Base-by-base conservation (phyloP, 2,329 filamentous ascomycete genomes). In the Calonectria pteridis region DNA sequence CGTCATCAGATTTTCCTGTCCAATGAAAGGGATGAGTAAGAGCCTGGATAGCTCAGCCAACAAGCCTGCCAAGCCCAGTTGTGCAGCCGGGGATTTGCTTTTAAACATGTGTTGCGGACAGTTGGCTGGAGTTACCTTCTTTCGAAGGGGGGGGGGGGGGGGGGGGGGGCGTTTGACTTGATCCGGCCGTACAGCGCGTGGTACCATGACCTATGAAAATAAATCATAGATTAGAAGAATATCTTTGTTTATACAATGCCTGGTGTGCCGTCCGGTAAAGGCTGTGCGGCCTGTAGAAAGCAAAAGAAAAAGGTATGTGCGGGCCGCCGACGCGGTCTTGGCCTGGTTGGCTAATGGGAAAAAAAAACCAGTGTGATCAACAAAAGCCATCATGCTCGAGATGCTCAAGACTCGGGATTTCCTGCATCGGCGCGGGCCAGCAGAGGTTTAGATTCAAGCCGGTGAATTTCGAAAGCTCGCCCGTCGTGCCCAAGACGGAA, bases 201-300 rank as follows among this genome's bases (percentile, higher is more conserved):
- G 16, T 55, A 33, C 40, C 26, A 11, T 33, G 18, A 13, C n/a
- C n/a, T 0, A 35, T 7, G 31, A 18, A 18, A 62, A 29, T 10
- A 46, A n/a, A n/a, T 46, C 6, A 46, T 46, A 46, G 43, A 46
- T 46, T 46, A 46, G 9, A 40, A 18, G 29, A 46, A 13, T 40
- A 4, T 14, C 23, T 18, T 20, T 18, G 10, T 20, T 20, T 62
- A 3, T 26, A 62, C 37, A 23, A 62, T 62, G 55, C 55, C 55
- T 9, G 55, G 55, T 11, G 55, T 62, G n/a, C 55, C 55, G 16
- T 62, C 55, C 7, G 55, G 55, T 11, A 62, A 62, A 33, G 55
- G 55, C 55, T 62, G 55, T 26, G 43, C 23, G 35, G 55, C 55
- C 55, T 62, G 55, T 26, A 62, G 55, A 62, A 62, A 62, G 26